Base-by-base conservation (phyloP, 345 rosid species). In the Ceriops tagal region DNA sequence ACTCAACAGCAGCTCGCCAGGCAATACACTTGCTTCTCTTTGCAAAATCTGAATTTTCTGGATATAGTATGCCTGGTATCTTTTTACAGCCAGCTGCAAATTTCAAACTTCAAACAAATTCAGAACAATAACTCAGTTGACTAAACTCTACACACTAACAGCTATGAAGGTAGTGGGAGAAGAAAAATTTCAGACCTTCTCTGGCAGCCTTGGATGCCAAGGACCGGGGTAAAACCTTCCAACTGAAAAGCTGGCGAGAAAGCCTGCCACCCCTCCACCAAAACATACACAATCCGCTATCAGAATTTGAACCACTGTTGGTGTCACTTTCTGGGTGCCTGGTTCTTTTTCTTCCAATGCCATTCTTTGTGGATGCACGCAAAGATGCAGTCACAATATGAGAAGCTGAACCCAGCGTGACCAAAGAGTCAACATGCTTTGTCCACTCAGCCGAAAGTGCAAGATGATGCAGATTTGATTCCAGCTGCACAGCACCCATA, bases 261-360 rank as follows among this genome's bases (percentile, higher is more conserved):
- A 91, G 67, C 74, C 75, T 75, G 65, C 99, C 99, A 66, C 99
- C 99, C 71, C 99, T 95, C 97, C 97, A 88, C 97, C 97, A 95
- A 74, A 83, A 82, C 79, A 92, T 82, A 67, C 83, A 67, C 66
- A 88, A 81, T 71, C 92, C 97, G 64, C 84, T 79, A 46, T 85
- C 76, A 78, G 85, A 73, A 79, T 78, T 86, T 34, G 85, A 63
- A 61, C 85, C 76, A 62, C 85, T 85, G 62, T 82, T 86, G 43
- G 74, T 74, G 69, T 86, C 89, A 62, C 59, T 59, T 70, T 91
- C 90, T 34, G 79, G 71, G 62, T 68, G 18, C 71, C 78, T 80
- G 62, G 78, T 84, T 77, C 79, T 84, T 77, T 85, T 93, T 77
- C 81, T 87, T 77, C 88, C 83, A 82, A 82, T 66, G 28, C 88